A percentile compares a stretch with the other conserved stretches of the same genome.
These are phyloP conservation scores for Fusarium sp. DNA, from an alignment of 2,329 filamentous ascomycete species.

Conservation along the genomic window DNA sequence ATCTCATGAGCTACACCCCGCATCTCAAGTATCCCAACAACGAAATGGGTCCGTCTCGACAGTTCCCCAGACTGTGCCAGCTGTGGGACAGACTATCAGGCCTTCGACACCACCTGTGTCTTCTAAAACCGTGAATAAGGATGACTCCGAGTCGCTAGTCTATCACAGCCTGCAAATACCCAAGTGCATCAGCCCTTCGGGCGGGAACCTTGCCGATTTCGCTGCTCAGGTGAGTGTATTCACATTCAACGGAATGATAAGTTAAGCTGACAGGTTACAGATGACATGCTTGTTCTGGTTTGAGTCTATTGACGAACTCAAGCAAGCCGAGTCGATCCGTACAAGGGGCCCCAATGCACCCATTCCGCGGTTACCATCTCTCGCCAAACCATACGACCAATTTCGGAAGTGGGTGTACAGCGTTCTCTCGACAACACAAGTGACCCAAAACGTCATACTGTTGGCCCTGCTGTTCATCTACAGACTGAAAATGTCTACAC, in stretches of 20 bases:
- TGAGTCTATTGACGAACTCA: conserved; percentile 84
- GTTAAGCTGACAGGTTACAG: conserved; percentile 59
- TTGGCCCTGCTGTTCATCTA: conserved; percentile 94
- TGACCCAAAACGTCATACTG: conserved; percentile 94
- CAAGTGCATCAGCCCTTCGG: conserved; percentile 78
- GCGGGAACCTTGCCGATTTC: conserved; percentile 84
- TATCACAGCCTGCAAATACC: conserved; percentile 78
- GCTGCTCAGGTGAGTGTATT: conserved; percentile 77
- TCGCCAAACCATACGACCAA: conserved; percentile 81
- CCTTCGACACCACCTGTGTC: conserved; percentile 56
- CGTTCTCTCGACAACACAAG: conserved; percentile 92
- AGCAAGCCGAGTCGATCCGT: conserved; percentile 75
- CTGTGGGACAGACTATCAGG: conserved; percentile 52
- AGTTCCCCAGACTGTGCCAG: conserved; percentile 29
- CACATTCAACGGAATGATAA: background rate
- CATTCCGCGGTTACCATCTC: conserved; percentile 70
- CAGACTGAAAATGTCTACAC: conserved; percentile 89
- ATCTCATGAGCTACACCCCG: conserved; percentile 29
- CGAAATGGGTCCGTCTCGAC: conserved; percentile 39
- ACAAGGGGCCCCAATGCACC: conserved; percentile 55
- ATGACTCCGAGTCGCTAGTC: conserved; percentile 62
- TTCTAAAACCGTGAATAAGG: conserved; percentile 44
- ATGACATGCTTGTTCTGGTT: conserved; percentile 99
- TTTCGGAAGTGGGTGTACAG: conserved; percentile 96
- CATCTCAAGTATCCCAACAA: conserved; percentile 29